These are phyloP conservation scores for Graphilbum ipis-grandicollis DNA, from an alignment of 2,329 filamentous ascomycete genomes.

Conservation along the genomic window DNA sequence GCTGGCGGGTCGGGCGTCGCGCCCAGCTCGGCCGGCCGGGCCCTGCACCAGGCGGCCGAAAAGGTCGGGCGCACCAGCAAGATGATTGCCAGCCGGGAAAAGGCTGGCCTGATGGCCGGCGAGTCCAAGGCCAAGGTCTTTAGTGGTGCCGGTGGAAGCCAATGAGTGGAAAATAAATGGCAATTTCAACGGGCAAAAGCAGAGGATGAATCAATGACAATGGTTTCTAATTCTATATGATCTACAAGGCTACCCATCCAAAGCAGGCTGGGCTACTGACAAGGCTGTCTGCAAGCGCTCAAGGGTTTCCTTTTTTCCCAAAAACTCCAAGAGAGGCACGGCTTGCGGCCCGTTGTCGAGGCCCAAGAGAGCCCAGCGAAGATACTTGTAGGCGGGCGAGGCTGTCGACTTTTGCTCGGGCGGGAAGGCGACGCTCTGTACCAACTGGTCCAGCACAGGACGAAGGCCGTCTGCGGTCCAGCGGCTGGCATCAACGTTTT, in stretches of 20 bases:
- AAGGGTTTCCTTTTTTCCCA: constrained; percentile 15
- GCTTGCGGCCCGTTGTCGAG: constrained; percentile 12
- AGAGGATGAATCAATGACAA: too few relatives aligned
- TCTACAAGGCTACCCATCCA: too few relatives aligned
- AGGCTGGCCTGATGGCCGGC: constrained; percentile 42
- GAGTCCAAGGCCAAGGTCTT: constrained; percentile 49
- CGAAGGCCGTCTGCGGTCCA: neutral
- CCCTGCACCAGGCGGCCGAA: constrained; percentile 31
- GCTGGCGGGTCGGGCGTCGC: constrained; percentile 12
- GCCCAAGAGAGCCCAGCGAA: constrained; percentile 16
- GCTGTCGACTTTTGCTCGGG: neutral
- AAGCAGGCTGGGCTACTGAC: too few relatives aligned
- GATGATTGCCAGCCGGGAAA: constrained; percentile 43
- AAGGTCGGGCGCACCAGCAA: constrained; percentile 45
- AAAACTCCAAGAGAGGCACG: constrained; percentile 11
- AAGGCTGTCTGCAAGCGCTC: constrained; percentile 9
- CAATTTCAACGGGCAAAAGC: too few relatives aligned
- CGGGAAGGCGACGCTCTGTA: constrained; percentile 1
- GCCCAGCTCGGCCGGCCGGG: constrained; percentile 11
- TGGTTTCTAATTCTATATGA: too few relatives aligned
- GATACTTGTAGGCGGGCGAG: constrained; percentile 10
- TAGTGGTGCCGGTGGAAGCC: neutral
- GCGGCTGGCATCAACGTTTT: neutral
- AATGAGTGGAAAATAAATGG: too few relatives aligned
- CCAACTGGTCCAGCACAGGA: neutral